These are phyloP conservation scores for Chlamydomonas reinhardtii DNA, from an alignment of 163 green algal genomes.

Conservation along the genomic window DNA sequence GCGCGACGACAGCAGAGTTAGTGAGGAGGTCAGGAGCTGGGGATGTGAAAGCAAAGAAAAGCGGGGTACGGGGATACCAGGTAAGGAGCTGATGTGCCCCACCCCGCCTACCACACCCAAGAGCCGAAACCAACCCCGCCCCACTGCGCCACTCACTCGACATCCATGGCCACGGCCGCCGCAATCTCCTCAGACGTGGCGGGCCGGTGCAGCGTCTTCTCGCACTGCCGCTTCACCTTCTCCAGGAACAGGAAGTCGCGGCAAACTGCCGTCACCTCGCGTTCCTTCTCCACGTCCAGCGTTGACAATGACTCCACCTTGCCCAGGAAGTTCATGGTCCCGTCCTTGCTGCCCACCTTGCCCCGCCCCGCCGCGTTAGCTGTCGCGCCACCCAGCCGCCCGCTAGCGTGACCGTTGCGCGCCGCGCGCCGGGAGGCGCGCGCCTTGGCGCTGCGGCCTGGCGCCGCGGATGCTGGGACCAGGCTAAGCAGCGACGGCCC, in stretches of 20 bases:
- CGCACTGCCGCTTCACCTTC: conserved; percentile 55
- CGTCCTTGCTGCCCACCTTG: not conserved
- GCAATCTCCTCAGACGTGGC: conserved; percentile 73
- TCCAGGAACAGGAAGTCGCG: conserved; percentile 78
- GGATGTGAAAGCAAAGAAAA: too few species aligned
- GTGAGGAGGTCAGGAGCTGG: too few species aligned
- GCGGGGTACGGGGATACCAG: too few species aligned
- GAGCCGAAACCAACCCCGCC: not conserved
- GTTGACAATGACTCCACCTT: conserved; percentile 48
- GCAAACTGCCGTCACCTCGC: conserved; percentile 73
- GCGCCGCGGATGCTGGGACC: not conserved
- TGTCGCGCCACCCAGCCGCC: not conserved
- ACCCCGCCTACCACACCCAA: too few species aligned
- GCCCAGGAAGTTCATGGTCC: not conserved
- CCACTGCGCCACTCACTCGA: conserved; percentile 17
- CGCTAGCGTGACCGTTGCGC: not conserved
- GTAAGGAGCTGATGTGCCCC: too few species aligned
- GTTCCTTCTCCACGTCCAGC: conserved; percentile 79
- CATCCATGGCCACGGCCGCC: conserved; percentile 57
- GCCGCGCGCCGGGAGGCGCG: conserved; percentile 13
- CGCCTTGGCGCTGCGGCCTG: not conserved
- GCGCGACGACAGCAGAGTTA: too few species aligned
- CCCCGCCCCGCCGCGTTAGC: not conserved
- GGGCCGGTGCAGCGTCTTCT: conserved; percentile 57
- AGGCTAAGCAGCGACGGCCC: conserved; percentile 27